Conservation (phyloP, 768 basidiomycete genomes). For the Xerocomellus dryophilus region DNA sequence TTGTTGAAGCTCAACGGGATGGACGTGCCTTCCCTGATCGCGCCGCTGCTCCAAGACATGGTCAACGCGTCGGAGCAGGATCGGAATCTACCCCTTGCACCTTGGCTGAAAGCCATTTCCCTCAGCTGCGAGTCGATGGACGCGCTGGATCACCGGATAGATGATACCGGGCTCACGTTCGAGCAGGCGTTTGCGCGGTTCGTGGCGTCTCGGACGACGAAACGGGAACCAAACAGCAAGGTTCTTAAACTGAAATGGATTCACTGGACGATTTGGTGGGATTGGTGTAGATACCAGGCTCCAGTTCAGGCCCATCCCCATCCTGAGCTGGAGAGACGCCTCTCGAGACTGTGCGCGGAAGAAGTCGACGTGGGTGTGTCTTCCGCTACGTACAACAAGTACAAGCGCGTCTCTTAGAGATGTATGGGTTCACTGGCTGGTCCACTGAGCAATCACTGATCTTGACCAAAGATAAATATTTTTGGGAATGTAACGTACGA, state of each 20-base stretch:
- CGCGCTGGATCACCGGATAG: conserved; percentile 20
- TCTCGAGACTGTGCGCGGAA: conserved; percentile 19
- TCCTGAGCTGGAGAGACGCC: conserved; percentile 25
- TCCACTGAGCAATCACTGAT: background rate
- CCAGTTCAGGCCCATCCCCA: conserved; percentile 19
- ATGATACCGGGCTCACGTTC: conserved; percentile 27
- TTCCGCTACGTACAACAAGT: conserved; percentile 30
- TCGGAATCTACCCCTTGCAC: conserved; percentile 20
- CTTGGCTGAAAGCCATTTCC: conserved; percentile 31
- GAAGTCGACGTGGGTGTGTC: conserved; percentile 33
- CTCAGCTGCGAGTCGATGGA: conserved; percentile 30
- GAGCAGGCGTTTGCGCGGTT: conserved; percentile 25
- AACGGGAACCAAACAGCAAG: conserved; percentile 22
- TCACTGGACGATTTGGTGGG: conserved; percentile 34
- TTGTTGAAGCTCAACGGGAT: conserved; percentile 29
- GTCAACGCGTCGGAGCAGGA: conserved; percentile 16
- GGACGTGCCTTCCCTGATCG: conserved; percentile 21
- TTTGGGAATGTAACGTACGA: conserved; percentile 3
- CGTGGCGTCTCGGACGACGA: conserved; percentile 26
- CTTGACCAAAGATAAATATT: background rate
- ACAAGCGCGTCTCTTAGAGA: conserved; percentile 29
- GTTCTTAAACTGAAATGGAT: conserved; percentile 31
- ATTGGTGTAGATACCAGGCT: conserved; percentile 23
- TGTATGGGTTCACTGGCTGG: conserved; percentile 9
- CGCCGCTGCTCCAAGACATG: conserved; percentile 27